Evolutionary conservation across 148 eudicot species (phyloP).

Genomic region (Limonium bicolor): DNA sequence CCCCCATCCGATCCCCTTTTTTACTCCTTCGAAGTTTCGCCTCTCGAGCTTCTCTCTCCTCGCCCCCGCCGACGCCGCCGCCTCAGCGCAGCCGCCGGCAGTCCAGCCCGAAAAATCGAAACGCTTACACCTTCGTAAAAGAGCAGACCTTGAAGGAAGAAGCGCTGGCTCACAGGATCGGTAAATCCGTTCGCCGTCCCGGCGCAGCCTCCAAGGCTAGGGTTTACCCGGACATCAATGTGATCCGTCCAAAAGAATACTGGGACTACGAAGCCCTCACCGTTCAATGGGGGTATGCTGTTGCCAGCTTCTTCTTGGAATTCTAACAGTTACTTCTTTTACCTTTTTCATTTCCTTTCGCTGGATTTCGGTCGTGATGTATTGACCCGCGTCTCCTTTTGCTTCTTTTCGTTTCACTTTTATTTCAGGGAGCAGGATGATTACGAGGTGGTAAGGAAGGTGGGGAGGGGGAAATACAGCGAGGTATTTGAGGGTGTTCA

Average conservation of each 20-base stretch:
- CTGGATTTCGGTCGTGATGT: conserved; percentile 1
- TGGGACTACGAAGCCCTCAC: conserved; percentile 62
- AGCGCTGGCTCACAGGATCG: conserved; percentile 63
- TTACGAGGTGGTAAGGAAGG: conserved; percentile 95
- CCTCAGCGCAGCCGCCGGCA: conserved; percentile 11
- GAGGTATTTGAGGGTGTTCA: conserved; percentile 92
- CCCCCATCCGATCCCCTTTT: not conserved
- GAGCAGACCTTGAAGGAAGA: conserved; percentile 7
- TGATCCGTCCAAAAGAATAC: conserved; percentile 48
- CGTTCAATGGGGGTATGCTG: conserved; percentile 55
- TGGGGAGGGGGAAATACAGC: conserved; percentile 90
- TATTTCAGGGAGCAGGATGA: conserved; percentile 69
- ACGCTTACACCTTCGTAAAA: not conserved
- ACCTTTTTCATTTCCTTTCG: conserved; percentile 4
- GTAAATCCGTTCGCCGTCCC: conserved; percentile 44
- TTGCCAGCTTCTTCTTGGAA: not conserved
- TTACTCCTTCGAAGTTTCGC: conserved; percentile 1
- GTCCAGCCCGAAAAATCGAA: too few relatives aligned
- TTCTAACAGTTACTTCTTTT: not conserved
- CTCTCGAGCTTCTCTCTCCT: conserved; percentile 3
- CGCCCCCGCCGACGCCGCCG: conserved; percentile 10
- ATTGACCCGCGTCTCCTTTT: conserved; percentile 1
- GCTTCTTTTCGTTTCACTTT: not conserved
- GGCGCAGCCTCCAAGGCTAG: conserved; percentile 59
- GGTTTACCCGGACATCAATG: conserved; percentile 51